Percentiles rank a stretch among this genome's conserved stretches.
Evolutionary conservation across 768 basidiomycete species (phyloP).

Genomic region (Trametes meyenii): DNA sequence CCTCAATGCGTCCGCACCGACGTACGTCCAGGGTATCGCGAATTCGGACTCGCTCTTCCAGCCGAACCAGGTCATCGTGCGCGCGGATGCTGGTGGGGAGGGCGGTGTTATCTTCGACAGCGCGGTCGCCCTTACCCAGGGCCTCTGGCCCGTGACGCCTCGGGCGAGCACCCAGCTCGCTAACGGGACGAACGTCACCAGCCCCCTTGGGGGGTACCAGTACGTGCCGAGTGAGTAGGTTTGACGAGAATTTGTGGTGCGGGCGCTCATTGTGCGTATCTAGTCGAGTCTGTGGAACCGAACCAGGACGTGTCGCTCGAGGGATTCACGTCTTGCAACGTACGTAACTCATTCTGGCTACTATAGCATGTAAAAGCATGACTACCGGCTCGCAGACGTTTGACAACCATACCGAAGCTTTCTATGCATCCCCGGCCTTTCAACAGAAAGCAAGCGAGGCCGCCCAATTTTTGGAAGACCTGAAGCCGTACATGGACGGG

Average conservation of each 20-base stretch:
- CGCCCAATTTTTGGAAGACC: slow-evolving; percentile 49
- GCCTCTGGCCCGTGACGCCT: slow-evolving; percentile 58
- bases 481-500: slow-evolving; percentile 57
- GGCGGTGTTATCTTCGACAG: slow-evolving; percentile 68
- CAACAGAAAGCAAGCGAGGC: slow-evolving; percentile 46
- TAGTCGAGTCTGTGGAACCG: slow-evolving; percentile 67
- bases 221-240: slow-evolving; percentile 45
- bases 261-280: background rate
- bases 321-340: slow-evolving; percentile 64
- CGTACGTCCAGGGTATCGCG: slow-evolving; percentile 48
- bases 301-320: slow-evolving; percentile 64
- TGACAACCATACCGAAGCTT: slow-evolving; percentile 42
- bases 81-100: slow-evolving; percentile 73
- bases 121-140: slow-evolving; percentile 68
- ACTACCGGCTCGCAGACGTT: slow-evolving; percentile 23
- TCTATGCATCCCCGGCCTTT: slow-evolving; percentile 60
- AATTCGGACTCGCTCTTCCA: slow-evolving; percentile 37
- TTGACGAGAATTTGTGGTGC: too few relatives aligned
- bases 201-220: slow-evolving; percentile 71
- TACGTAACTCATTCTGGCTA: slow-evolving; percentile 29
- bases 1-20: slow-evolving; percentile 53
- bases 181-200: slow-evolving; percentile 60
- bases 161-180: slow-evolving; percentile 59
- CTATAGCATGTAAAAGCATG: slow-evolving; percentile 10
- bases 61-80: slow-evolving; percentile 46